Base-by-base conservation (phyloP, 768 basidiomycete genomes). In the Lentinus tigrinus region DNA sequence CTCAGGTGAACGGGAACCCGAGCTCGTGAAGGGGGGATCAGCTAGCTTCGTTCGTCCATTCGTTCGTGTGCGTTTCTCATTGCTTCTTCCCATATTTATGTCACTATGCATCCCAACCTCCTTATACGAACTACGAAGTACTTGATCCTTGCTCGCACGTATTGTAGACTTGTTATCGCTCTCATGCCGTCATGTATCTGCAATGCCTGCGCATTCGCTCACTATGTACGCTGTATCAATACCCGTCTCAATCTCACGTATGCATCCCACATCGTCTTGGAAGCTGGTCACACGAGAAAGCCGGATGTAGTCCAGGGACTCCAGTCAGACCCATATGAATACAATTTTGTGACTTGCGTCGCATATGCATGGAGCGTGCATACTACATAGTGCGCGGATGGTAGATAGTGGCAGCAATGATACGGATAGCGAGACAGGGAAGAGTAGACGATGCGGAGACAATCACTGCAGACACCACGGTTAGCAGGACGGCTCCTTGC, bases 341-440 rank as follows among this genome's bases (percentile, higher is more conserved):
- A 63, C 62, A 63, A 56, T 58, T 65, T 60, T 65, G 62, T 54
- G 57, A 62, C 37, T 57, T 64, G 46, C 54, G 54, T 60, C 24
- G 54, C 65, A 61, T 67, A 61, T 62, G 64, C 59, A 65, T 66
- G 58, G 39, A 37, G 54, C 36, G 57, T 65, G 65, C 69, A 69
- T 68, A 67, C 67, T 67, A 68, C 66, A 70, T 67, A 61, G 47
- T 60, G 63, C 57, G 61, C 47, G 55, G 57, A 60, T 51, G 58
- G 62, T 63, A 63, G 55, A 62, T 55, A 56, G 56, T 49, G 56
- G 61, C 54, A 52, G 48, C 58, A 51, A 67, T 49, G 54, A 51
- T 47, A 59, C 59, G 57, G 58, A 62, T 40, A 56, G 49, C 52
- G 48, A 42, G 58, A 58, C 57, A 56, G 61, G 52, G 49, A 21